A percentile compares a stretch with the other conserved stretches of the same genome.
phyloP scores from a whole-genome alignment of 768 basidiomycete species.

The Chalciporus sphaerocephalus region DNA sequence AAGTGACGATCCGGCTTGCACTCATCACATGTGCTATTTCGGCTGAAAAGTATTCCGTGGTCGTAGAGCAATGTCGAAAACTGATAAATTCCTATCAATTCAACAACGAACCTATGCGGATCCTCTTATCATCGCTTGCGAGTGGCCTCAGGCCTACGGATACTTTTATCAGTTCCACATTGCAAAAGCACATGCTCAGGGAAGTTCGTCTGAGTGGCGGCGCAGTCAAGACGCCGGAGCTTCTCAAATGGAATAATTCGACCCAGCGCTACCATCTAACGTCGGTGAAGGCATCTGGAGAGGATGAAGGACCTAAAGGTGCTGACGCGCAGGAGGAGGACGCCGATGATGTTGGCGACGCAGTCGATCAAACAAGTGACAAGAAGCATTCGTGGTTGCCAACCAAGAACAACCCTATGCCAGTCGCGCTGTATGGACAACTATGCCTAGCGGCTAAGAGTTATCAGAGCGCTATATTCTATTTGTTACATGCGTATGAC shows the following conservation, averaged over 20 bases:
- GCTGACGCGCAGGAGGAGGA: constrained; percentile 29
- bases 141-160: constrained; percentile 69
- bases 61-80: constrained; percentile 74
- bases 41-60: constrained; percentile 48
- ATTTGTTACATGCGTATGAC: constrained; percentile 85
- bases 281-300: constrained; percentile 19
- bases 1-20: constrained; percentile 71
- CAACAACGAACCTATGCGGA: constrained; percentile 79
- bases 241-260: constrained; percentile 56
- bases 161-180: constrained; percentile 68
- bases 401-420: constrained; percentile 65
- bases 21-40: constrained; percentile 71
- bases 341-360: constrained; percentile 29
- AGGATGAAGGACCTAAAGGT: constrained; percentile 17
- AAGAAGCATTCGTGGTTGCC: constrained; percentile 43
- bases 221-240: constrained; percentile 58
- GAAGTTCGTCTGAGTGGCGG: constrained; percentile 70
- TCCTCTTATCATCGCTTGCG: constrained; percentile 69
- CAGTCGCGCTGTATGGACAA: constrained; percentile 75
- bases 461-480: constrained; percentile 88
- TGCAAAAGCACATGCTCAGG: constrained; percentile 81
- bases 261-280: constrained; percentile 55
- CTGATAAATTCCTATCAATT: constrained; percentile 75
- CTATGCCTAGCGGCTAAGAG: constrained; percentile 80
- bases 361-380: constrained; percentile 17